Evolutionary conservation across 31 red algal genomes (phyloP).

Genomic region (Pterothamnion heteromorphum): DNA sequence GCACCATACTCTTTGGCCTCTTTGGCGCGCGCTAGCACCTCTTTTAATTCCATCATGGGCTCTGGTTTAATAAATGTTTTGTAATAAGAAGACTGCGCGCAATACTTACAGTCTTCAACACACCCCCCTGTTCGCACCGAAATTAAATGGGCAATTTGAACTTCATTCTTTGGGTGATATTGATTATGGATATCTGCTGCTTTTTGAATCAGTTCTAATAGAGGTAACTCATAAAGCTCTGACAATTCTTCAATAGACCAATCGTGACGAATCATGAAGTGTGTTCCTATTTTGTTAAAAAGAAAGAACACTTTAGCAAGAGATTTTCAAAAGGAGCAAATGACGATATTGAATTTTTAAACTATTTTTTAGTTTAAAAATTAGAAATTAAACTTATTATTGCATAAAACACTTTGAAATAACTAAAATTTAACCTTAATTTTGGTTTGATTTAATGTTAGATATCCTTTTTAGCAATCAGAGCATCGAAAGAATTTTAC

Average conservation of each 20-base stretch:
- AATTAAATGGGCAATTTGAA: conserved; percentile 74
- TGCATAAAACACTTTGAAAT: no score
- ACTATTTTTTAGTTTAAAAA: no score
- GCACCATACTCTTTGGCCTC: conserved; percentile 58
- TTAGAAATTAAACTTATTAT: no score
- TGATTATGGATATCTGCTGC: conserved; percentile 62
- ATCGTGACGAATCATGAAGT: neutral
- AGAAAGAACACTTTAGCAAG: no score
- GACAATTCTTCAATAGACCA: neutral
- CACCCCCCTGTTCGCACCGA: conserved; percentile 84
- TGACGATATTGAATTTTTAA: no score
- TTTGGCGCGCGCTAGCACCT: conserved; percentile 56
- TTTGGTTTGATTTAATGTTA: no score
- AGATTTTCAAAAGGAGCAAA: no score
- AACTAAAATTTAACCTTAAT: no score
- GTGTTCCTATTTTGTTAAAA: no score
- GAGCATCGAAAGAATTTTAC: no score
- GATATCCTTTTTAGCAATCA: no score
- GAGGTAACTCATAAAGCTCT: neutral
- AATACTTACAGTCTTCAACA: conserved; percentile 80
- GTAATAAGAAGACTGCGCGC: conserved; percentile 68
- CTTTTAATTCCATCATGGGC: conserved; percentile 53
- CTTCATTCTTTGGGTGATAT: conserved; percentile 54
- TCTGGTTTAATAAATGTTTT: conserved; percentile 67
- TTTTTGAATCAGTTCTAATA: conserved; percentile 3